Percentiles rank a stretch among this genome's conserved stretches.
Conservation (phyloP, 306 rosid genomes). For the Trifolium repens region DNA sequence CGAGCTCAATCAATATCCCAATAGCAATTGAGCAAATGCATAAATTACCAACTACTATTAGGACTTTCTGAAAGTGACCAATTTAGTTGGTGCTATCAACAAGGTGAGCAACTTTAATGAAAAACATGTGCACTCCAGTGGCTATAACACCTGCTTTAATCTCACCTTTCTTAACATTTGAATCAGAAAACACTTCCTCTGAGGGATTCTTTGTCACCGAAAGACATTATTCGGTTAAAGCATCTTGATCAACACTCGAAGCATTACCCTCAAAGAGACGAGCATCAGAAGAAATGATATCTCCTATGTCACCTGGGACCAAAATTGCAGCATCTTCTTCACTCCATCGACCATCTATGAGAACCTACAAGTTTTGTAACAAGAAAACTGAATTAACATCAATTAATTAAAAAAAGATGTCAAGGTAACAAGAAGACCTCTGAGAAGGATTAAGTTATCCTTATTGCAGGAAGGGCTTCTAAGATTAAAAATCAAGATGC, state of each 20-base stretch:
- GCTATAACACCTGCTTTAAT: slow-evolving; percentile 97
- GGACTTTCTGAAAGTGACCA: slow-evolving; percentile 80
- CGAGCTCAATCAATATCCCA: no score
- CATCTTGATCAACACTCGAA: slow-evolving; percentile 94
- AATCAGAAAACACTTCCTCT: no score
- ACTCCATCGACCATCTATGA: slow-evolving; percentile 89
- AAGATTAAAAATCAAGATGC: slow-evolving; percentile 98
- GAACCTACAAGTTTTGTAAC: slow-evolving; percentile 60
- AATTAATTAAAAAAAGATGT: not conserved
- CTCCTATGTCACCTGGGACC: slow-evolving; percentile 98
- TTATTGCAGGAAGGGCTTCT: slow-evolving; percentile 97
- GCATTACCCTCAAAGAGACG: slow-evolving; percentile 99
- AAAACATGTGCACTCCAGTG: slow-evolving; percentile 97
- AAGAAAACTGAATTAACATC: slow-evolving; percentile 35
- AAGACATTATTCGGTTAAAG: slow-evolving; percentile 78
- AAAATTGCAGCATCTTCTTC: slow-evolving; percentile 95
- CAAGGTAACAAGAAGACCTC: not conserved
- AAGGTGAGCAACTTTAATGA: slow-evolving; percentile 94
- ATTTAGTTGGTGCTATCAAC: slow-evolving; percentile 98
- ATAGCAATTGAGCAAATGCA: no score
- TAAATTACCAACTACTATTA: no score
- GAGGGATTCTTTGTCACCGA: no score
- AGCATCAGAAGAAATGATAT: slow-evolving; percentile 96
- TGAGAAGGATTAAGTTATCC: slow-evolving; percentile 80
- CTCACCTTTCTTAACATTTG: slow-evolving; percentile 70